phyloP scores from a whole-genome alignment of 495 filamentous ascomycete species.

The Penicillium subrubescens region DNA sequence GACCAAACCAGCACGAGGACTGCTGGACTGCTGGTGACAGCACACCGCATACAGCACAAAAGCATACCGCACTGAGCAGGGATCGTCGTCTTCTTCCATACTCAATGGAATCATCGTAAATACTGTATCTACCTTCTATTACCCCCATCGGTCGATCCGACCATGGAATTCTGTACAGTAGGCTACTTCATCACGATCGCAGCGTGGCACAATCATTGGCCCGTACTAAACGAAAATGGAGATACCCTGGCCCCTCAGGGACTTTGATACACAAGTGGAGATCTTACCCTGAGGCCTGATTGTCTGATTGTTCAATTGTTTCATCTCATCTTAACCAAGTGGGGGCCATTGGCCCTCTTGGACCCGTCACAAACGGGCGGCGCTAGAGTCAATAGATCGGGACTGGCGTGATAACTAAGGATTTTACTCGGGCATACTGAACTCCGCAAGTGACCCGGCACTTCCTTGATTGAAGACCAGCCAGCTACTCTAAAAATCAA shows the following conservation, averaged over 20 bases:
- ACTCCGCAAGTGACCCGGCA: neutral
- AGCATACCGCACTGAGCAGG: neutral
- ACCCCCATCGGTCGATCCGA: neutral
- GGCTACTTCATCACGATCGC: constrained; percentile 2
- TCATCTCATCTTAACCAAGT: constrained; percentile 14
- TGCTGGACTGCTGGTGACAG: neutral
- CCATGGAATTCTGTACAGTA: neutral
- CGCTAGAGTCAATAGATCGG: constrained; percentile 20
- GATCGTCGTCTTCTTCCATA: neutral
- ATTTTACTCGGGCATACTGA: too few species aligned
- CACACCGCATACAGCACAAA: neutral
- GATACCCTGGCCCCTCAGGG: neutral
- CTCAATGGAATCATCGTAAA: neutral
- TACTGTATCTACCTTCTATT: neutral
- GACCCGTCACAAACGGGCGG: constrained; percentile 19
- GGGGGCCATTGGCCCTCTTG: constrained; percentile 13
- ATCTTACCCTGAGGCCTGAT: neutral
- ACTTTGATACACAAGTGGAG: constrained; percentile 5
- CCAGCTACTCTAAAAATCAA: neutral
- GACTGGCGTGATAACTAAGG: neutral
- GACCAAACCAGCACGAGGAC: neutral
- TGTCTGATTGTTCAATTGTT: constrained; percentile 9
- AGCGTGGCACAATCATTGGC: neutral
- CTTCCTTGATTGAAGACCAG: neutral
- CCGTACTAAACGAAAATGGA: neutral